Evolutionary conservation across 306 rosid species (phyloP), one percentile per base, ranked within the genome.

Genomic region (Abrus pulchellus): DNA sequence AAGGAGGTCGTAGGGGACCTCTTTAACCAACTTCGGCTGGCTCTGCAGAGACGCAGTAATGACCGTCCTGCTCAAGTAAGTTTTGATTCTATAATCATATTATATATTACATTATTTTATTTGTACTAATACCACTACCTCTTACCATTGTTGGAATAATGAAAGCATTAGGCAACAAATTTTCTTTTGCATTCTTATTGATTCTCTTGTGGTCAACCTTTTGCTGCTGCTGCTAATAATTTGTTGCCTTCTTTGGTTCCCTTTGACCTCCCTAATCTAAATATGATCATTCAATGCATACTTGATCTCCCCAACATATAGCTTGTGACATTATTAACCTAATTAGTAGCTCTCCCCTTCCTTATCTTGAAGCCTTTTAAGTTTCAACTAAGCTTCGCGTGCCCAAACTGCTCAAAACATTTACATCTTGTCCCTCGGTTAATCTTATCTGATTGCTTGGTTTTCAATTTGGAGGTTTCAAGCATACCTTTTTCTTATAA

Each of bases 21-120:
- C 78, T 95, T 95, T 75, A 93, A 95, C 85, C 99, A 95, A 86
- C 96, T 93, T 75, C 97, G 99, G 72, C 93, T 95, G 50, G 99
- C 99, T 61, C 76, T 87, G 49, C 99, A 95, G 72, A 95, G 99
- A 88, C 94, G 97, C 49, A 79, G 65, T 64, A 82, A 84, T 68
- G 93, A 77, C 32, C 96, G 99, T 38, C 99, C 99, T 77, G 99
- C 99, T 84, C 99, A 95, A 82, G 99, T 95, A 90, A 87, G 93
- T 67, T 81, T 77, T 72, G 85, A 28, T 63, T 68, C 63, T 44
- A 68, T 41, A 69, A 12, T 53, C 73, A 40, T 61, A 72, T 65
- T 53, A 28, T 34, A 36, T 45, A 9, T 62, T 20, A 45, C 3
- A 30, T 43, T 48, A 11, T 28, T 70, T 68, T 57, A 43, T 71